Conservation (phyloP, 106 monocot species). For the Phalaenopsis equestris region DNA sequence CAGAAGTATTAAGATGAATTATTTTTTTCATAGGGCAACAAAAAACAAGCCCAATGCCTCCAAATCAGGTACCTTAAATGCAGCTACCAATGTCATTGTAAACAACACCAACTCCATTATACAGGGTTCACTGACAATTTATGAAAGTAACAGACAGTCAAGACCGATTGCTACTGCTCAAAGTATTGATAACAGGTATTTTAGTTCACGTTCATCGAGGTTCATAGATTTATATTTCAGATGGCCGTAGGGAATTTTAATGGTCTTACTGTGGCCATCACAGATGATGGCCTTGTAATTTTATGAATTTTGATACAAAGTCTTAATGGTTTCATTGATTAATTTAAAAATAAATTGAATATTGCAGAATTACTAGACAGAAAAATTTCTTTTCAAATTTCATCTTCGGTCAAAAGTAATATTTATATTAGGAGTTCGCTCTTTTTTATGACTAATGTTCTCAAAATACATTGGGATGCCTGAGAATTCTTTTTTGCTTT, state of each 20-base stretch:
- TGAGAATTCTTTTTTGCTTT: too few species aligned
- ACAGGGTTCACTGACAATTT: constrained; percentile 11
- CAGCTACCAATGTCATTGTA: constrained; percentile 3
- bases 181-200: constrained; percentile 39
- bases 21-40: constrained; percentile 32
- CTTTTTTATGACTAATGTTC: too few species aligned
- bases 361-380: too few species aligned
- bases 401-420: too few species aligned
- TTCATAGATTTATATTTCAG: not conserved
- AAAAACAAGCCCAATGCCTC: constrained; percentile 16
- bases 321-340: not conserved
- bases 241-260: not conserved
- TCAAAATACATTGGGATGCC: too few species aligned
- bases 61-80: constrained; percentile 8
- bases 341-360: not conserved
- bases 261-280: not conserved
- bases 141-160: constrained; percentile 5
- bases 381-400: too few species aligned
- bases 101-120: constrained; percentile 8
- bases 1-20: not conserved
- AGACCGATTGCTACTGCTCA: not conserved
- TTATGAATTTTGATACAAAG: not conserved
- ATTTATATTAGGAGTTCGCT: too few species aligned
- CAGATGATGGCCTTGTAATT: not conserved
- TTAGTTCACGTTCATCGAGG: not conserved